A percentile compares a stretch with the other conserved stretches of the same genome.
Evolutionary conservation across 2,329 filamentous ascomycete genomes (phyloP).

Genomic region (Harringtonia aguacate): DNA sequence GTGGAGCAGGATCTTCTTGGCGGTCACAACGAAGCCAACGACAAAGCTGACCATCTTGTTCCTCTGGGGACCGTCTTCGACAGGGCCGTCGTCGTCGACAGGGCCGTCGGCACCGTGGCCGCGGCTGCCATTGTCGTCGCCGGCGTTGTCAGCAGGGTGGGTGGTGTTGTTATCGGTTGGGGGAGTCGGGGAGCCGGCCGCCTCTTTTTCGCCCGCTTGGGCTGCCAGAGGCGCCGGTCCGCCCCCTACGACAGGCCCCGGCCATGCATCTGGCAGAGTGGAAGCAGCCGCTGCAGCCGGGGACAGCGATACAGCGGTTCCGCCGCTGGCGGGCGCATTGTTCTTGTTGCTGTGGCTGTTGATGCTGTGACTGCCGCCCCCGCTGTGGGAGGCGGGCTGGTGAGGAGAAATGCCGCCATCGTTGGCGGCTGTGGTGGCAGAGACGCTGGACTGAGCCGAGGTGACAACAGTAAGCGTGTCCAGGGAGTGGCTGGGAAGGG

Average conservation of each 20-base stretch:
- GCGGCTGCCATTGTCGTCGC: neutral
- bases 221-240: neutral
- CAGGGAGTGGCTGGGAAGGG: too few relatives aligned
- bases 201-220: neutral
- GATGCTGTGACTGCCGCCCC: neutral
- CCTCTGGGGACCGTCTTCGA: conserved; percentile 12
- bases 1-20: conserved; percentile 52
- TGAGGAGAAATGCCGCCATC: conserved; percentile 1
- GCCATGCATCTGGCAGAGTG: conserved; percentile 40
- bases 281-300: conserved; percentile 23
- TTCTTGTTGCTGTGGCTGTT: neutral
- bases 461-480: neutral
- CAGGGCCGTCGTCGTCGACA: neutral
- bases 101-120: neutral
- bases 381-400: neutral
- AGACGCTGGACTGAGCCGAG: conserved; percentile 28
- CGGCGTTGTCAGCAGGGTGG: neutral
- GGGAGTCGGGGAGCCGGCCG: too few relatives aligned
- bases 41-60: conserved; percentile 17
- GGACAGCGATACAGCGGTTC: conserved; percentile 4
- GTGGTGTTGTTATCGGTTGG: neutral
- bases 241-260: conserved; percentile 46
- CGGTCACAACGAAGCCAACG: conserved; percentile 32
- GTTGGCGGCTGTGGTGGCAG: conserved; percentile 13
- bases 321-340: neutral